These are phyloP conservation scores for Pichia kluyveri DNA, from an alignment of 805 yeast species.

Conservation along the genomic window DNA sequence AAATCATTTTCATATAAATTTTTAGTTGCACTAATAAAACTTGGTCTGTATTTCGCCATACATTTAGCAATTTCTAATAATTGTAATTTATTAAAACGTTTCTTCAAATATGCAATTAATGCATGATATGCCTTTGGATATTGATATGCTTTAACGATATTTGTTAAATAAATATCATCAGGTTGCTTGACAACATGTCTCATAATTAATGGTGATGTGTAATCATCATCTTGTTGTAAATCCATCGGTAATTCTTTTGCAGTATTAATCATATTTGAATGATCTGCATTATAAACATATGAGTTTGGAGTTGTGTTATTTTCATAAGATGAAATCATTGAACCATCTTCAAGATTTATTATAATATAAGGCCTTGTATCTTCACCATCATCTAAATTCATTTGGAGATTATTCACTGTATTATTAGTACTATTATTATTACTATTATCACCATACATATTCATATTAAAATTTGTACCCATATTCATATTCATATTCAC, in stretches of 20 bases:
- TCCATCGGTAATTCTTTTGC: conserved; percentile 34
- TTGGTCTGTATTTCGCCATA: conserved; percentile 62
- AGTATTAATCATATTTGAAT: conserved; percentile 43
- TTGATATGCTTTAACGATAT: conserved; percentile 39
- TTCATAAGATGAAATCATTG: conserved; percentile 26
- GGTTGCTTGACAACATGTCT: conserved; percentile 47
- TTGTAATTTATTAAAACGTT: conserved; percentile 36
- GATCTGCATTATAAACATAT: conserved; percentile 41
- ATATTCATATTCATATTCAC: neutral
- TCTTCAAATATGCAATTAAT: conserved; percentile 44
- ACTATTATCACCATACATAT: neutral
- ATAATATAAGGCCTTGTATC: conserved; percentile 23
- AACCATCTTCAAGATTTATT: conserved; percentile 19
- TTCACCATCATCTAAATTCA: conserved; percentile 13
- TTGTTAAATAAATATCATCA: conserved; percentile 39
- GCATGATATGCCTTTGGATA: conserved; percentile 58
- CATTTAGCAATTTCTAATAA: conserved; percentile 40
- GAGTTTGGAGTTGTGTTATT: conserved; percentile 30
- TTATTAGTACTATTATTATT: neutral
- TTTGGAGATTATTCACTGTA: neutral
- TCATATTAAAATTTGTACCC: neutral
- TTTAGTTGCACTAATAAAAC: conserved; percentile 69
- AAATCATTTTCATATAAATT: conserved; percentile 64
- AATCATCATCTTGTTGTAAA: conserved; percentile 31
- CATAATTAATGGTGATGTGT: conserved; percentile 48